Evolutionary conservation across 345 rosid genomes (phyloP), one percentile per base, ranked within the genome.

Genomic region (Boechera retrofracta): DNA sequence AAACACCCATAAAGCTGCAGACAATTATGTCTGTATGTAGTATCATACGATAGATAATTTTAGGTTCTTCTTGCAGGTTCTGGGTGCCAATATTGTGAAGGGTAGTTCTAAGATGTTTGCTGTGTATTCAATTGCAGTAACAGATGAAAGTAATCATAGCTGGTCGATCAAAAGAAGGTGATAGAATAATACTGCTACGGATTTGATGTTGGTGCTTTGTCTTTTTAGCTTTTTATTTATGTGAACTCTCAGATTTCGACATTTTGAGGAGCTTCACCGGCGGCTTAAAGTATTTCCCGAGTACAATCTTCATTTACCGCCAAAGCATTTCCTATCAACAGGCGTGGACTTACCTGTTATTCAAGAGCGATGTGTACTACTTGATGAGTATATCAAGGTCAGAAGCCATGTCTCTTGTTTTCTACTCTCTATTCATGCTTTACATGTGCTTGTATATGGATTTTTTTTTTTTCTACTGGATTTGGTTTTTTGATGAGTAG

Each of bases 101-200:
- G 87, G 98, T 82, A 88, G 87, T 74, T 91, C 98, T 51, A 93
- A 74, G 83, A 91, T 86, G 42, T 93, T 96, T 86, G 89, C 99
- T 36, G 98, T 96, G 69, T 96, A 96, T 79, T 93, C 98, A 69
- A 73, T 96, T 80, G 84, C 99, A 64, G 99, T 91, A 68, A 84
- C 97, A 26, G 98, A 93, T 83, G 88, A 85, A 76, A 87, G 87
- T 77, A 87, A 80, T 72, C 88, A 91, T 83, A 83, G 89, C 79
- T 96, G 99, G 99, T 93, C 98, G 24, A 90, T 96, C 87, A 96
- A 96, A 89, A 85, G 99, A 89, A 96, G 99, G 99, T 95, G 80
- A 64, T 18, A 49, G 55, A 54, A 54, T 72, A 67, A 72, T 57
- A 56, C 56, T 75, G 15, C 57, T 58, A 67, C 42, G n/a, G 75